These are phyloP conservation scores for Plasmodium berghei DNA, from an alignment of 169 alveolate genomes.

Conservation along the genomic window DNA sequence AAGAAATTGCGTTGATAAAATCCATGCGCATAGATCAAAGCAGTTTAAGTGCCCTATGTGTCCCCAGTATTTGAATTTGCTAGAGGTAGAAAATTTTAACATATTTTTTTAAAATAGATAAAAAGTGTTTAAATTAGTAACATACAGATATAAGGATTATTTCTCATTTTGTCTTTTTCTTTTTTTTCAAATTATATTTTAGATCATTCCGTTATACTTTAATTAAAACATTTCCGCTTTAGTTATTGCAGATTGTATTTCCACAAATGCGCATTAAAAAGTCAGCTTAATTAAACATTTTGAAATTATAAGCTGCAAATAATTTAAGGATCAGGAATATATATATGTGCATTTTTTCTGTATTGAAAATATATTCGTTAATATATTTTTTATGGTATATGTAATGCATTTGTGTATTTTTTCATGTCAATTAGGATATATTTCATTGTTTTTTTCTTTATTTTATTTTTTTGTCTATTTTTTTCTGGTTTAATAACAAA, in stretches of 20 bases:
- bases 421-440: no score
- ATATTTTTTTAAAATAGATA: not conserved
- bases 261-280: no score
- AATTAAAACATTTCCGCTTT: conserved; percentile 8
- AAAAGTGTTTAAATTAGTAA: not conserved
- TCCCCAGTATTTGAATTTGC: conserved; percentile 53
- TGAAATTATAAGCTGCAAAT: no score
- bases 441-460: no score
- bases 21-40: conserved; percentile 70
- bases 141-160: not conserved
- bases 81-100: conserved; percentile 21
- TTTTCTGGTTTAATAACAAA: conserved; percentile 1
- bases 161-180: conserved; percentile 1
- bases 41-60: conserved; percentile 76
- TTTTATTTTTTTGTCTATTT: not conserved
- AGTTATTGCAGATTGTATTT: no score
- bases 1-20: conserved; percentile 74
- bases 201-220: conserved; percentile 67
- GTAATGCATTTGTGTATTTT: no score
- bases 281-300: no score
- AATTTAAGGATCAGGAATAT: no score
- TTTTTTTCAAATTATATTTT: not conserved
- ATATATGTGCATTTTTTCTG: no score
- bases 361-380: no score
- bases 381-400: no score